Evolutionary conservation across 768 basidiomycete species (phyloP).

Genomic region (Cantharellus anzutake): DNA sequence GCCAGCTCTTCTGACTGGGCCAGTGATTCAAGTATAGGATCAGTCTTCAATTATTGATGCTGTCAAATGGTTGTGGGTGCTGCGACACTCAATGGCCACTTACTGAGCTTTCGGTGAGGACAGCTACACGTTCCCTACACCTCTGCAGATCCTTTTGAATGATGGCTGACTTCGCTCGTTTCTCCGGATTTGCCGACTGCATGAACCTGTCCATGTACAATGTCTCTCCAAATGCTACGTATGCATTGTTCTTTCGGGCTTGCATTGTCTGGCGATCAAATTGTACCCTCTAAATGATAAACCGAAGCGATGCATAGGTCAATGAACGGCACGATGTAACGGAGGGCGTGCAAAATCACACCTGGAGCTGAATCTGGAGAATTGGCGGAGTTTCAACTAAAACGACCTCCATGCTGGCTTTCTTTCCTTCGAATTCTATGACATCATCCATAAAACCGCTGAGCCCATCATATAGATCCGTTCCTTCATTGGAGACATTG

Average conservation of each 20-base stretch:
- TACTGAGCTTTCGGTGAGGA: slow-evolving; percentile 58
- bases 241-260: slow-evolving; percentile 90
- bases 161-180: slow-evolving; percentile 48
- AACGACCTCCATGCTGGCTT: slow-evolving; percentile 73
- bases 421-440: slow-evolving; percentile 73
- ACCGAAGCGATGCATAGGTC: neutral
- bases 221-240: slow-evolving; percentile 75
- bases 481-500: slow-evolving; percentile 75
- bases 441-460: slow-evolving; percentile 80
- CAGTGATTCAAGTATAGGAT: neutral
- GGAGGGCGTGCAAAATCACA: slow-evolving; percentile 14
- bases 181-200: slow-evolving; percentile 48
- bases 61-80: neutral
- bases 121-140: slow-evolving; percentile 46
- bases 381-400: slow-evolving; percentile 76
- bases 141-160: slow-evolving; percentile 47
- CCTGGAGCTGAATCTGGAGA: slow-evolving; percentile 91
- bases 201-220: slow-evolving; percentile 87
- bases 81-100: slow-evolving; percentile 2
- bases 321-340: slow-evolving; percentile 1
- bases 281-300: slow-evolving; percentile 51
- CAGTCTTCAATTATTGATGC: neutral
- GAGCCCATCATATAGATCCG: slow-evolving; percentile 87
- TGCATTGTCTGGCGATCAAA: slow-evolving; percentile 84
- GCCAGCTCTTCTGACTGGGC: neutral